Conservation (phyloP, 164 flowering plant species). For the Liquidambar formosana region DNA sequence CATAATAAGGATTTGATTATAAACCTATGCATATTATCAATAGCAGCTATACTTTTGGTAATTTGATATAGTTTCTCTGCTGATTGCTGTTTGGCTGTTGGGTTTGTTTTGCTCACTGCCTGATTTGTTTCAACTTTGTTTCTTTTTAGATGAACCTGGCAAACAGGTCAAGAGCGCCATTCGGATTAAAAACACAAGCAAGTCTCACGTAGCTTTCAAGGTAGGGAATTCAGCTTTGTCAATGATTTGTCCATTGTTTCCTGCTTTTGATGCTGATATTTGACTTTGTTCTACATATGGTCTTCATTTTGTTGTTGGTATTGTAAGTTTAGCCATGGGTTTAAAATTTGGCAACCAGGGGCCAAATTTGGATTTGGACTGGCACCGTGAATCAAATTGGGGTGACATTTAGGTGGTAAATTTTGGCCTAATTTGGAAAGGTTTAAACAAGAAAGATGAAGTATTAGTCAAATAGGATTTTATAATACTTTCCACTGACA, state of each 20-base stretch:
- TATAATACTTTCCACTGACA: not conserved
- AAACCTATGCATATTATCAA: not conserved
- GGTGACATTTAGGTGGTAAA: not conserved
- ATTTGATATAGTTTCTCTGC: not conserved
- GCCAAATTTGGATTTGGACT: not conserved
- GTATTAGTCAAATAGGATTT: no score
- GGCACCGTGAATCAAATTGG: not conserved
- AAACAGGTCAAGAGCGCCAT: conserved; percentile 64
- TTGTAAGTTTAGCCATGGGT: not conserved
- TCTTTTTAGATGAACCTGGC: conserved; percentile 57
- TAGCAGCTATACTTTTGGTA: not conserved
- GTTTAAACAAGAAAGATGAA: not conserved
- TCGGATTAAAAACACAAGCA: conserved; percentile 53
- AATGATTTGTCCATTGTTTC: not conserved
- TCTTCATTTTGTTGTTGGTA: not conserved
- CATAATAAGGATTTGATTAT: no score
- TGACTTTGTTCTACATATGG: not conserved
- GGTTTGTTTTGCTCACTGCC: not conserved
- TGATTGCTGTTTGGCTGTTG: not conserved
- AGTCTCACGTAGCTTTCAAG: conserved; percentile 62
- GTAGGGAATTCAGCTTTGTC: conserved; percentile 20
- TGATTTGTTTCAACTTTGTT: conserved; percentile 5
- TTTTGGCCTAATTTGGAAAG: not conserved
- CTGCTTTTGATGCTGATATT: not conserved
- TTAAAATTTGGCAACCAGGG: no score